Evolutionary conservation across 129 eudicot genomes (phyloP).

Genomic region (Apium graveolens): DNA sequence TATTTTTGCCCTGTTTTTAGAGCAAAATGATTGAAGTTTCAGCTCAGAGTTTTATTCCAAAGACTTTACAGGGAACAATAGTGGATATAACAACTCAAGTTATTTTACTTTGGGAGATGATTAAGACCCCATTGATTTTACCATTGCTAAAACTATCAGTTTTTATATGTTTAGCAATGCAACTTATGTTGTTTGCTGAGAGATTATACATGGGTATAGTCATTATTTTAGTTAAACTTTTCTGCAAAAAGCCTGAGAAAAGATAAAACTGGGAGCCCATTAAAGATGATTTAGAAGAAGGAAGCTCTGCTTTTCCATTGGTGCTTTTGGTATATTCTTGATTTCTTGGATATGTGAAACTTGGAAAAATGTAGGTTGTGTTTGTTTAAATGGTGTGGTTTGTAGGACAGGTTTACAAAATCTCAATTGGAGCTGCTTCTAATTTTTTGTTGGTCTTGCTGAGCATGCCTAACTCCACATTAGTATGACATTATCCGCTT

Average conservation of each 20-base stretch:
- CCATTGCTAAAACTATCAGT: conserved; percentile 65
- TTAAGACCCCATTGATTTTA: conserved; percentile 54
- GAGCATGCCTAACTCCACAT: too few relatives aligned
- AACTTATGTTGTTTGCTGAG: conserved; percentile 64
- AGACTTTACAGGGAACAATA: conserved; percentile 52
- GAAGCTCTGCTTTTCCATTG: conserved; percentile 43
- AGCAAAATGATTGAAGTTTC: conserved; percentile 54
- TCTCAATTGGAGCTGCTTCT: conserved; percentile 91
- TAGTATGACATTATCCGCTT: too few relatives aligned
- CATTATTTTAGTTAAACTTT: conserved; percentile 49
- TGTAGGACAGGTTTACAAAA: conserved; percentile 67
- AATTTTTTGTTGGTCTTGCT: too few relatives aligned
- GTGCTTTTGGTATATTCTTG: conserved; percentile 25
- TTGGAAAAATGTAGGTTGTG: background rate
- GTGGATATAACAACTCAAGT: conserved; percentile 43
- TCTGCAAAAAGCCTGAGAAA: conserved; percentile 68
- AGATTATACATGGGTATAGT: conserved; percentile 83
- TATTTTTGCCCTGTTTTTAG: background rate
- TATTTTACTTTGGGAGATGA: conserved; percentile 41
- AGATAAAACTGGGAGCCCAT: conserved; percentile 64
- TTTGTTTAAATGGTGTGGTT: background rate
- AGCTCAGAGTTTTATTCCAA: conserved; percentile 36
- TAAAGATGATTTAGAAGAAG: conserved; percentile 51
- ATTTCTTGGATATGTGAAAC: background rate
- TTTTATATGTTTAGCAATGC: conserved; percentile 47